Evolutionary conservation across 352 stramenopile species (phyloP).

Genomic region (Phytophthora rubi): DNA sequence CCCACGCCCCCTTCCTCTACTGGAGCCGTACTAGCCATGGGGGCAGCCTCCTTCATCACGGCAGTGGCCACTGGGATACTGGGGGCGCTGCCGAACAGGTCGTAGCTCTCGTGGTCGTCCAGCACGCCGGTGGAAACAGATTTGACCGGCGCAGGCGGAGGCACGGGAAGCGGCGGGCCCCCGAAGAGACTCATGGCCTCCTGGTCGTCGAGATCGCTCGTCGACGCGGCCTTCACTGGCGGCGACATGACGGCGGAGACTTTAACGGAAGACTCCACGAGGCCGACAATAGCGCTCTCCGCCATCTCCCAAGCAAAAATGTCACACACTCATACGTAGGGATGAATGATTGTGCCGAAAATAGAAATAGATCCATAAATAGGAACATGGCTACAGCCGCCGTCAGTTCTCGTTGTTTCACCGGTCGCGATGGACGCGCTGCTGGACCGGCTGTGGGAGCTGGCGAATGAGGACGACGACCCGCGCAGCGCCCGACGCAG

Average conservation of each 20-base stretch:
- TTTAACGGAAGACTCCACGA: conserved; percentile 13
- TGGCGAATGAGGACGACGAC: conserved; percentile 38
- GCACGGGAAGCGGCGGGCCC: conserved; percentile 1
- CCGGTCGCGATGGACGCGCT: conserved; percentile 43
- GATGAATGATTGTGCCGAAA: conserved; percentile 1
- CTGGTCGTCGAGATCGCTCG: conserved; percentile 26
- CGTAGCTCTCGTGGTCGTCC: conserved; percentile 40
- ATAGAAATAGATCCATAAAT: neutral
- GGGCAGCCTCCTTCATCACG: conserved; percentile 20
- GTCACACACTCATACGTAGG: neutral
- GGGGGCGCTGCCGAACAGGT: conserved; percentile 36
- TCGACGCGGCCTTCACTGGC: conserved; percentile 28
- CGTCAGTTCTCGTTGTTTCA: neutral
- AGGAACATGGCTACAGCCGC: neutral
- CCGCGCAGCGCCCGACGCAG: conserved; percentile 9
- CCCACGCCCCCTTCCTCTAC: conserved; percentile 37
- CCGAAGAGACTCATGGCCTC: conserved; percentile 34
- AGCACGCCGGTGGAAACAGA: conserved; percentile 26
- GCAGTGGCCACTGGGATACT: conserved; percentile 17
- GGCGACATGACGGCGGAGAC: conserved; percentile 9
- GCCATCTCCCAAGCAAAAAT: neutral
- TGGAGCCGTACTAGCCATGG: conserved; percentile 37
- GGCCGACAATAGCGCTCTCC: neutral
- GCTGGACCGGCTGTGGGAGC: conserved; percentile 48
- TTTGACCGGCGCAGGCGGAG: conserved; percentile 29